Percentiles rank a stretch among this genome's conserved stretches.
Evolutionary conservation across 2,329 filamentous ascomycete genomes (phyloP).

Genomic region (Parastagonospora avenae): DNA sequence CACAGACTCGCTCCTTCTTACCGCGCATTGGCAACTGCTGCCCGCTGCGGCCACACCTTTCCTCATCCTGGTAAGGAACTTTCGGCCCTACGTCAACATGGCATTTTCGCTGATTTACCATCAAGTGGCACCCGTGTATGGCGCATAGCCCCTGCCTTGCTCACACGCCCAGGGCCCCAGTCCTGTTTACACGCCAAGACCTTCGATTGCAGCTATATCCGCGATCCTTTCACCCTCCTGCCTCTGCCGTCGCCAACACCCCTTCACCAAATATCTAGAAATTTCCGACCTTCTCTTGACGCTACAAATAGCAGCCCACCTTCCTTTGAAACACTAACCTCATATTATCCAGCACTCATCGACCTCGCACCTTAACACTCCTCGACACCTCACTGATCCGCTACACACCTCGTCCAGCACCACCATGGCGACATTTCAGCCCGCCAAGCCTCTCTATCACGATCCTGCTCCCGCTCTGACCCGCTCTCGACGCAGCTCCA

Average conservation of each 20-base stretch:
- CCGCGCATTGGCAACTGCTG: neutral
- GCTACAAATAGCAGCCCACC: conserved; percentile 25
- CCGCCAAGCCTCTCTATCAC: conserved; percentile 28
- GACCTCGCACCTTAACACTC: conserved; percentile 4
- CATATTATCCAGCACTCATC: conserved; percentile 3
- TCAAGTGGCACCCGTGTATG: neutral
- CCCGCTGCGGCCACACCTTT: neutral
- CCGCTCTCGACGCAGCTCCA: conserved; percentile 32
- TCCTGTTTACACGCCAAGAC: conserved; percentile 27
- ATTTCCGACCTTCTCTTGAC: conserved; percentile 11
- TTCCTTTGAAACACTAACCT: conserved; percentile 17
- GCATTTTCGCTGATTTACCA: neutral
- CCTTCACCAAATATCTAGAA: conserved; percentile 16
- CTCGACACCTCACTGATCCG: conserved; percentile 7
- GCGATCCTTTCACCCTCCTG: conserved; percentile 23
- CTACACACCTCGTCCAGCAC: conserved; percentile 1
- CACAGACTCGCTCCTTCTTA: neutral
- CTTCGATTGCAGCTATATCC: conserved; percentile 29
- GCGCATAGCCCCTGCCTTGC: conserved; percentile 20
- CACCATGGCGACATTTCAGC: conserved; percentile 26
- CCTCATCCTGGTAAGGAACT: neutral
- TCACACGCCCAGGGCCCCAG: conserved; percentile 20
- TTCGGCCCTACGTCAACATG: conserved; percentile 20
- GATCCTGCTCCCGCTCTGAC: conserved; percentile 19
- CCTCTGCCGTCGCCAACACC: conserved; percentile 6